Evolutionary conservation across 1,284 basidiomycete genomes (phyloP).

Genomic region (Sporisorium exsertum): DNA sequence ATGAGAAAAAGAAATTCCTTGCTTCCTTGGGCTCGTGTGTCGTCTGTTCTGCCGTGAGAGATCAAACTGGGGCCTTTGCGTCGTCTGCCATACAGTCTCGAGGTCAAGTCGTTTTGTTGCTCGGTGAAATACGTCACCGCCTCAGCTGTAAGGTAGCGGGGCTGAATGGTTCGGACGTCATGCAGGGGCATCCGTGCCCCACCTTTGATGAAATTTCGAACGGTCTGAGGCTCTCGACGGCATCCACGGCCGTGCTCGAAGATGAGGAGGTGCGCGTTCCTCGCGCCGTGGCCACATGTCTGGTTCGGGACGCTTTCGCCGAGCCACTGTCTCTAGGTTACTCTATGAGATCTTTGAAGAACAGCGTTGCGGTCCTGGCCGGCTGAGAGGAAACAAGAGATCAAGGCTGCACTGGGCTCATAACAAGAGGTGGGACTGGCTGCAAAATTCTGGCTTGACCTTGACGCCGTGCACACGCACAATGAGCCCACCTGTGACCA

Average conservation of each 20-base stretch:
- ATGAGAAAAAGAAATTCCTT: not conserved
- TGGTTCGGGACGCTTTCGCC: not conserved
- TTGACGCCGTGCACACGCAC: not conserved
- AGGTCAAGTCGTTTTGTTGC: no score
- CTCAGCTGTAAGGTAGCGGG: no score
- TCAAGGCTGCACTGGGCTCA: not conserved
- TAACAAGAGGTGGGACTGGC: not conserved
- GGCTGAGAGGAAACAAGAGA: not conserved
- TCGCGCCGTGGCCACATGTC: not conserved
- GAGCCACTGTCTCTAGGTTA: not conserved
- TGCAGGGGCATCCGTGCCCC: constrained; percentile 22
- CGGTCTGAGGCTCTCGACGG: not conserved
- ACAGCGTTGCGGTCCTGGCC: not conserved
- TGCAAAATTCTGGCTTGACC: not conserved
- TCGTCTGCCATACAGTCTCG: no score
- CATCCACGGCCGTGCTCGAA: constrained; percentile 4
- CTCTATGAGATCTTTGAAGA: not conserved
- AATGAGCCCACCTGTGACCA: not conserved
- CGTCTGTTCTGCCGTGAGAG: not conserved
- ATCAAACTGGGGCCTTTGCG: no score
- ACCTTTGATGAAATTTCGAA: not conserved
- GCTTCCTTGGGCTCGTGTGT: not conserved
- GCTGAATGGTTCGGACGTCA: not conserved
- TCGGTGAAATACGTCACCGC: no score
- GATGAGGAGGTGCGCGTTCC: not conserved